These are phyloP conservation scores for Leccinum subtestaceum DNA, from an alignment of 768 basidiomycete species.

Conservation along the genomic window DNA sequence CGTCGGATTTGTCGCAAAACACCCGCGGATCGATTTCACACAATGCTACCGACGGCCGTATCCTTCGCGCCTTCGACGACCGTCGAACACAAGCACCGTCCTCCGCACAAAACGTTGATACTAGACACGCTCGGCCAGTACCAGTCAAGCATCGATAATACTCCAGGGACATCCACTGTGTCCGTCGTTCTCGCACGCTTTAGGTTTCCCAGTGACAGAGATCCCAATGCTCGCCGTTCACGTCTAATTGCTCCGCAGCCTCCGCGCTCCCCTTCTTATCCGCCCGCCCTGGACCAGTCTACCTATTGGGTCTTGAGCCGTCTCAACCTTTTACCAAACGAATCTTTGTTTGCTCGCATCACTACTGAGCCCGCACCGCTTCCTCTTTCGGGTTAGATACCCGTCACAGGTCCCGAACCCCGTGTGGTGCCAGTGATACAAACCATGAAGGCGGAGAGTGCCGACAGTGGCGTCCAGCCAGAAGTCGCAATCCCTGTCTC, in stretches of 20 bases:
- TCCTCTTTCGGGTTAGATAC: background rate
- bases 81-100: background rate
- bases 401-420: background rate
- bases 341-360: background rate
- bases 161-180: background rate
- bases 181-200: constrained; percentile 1
- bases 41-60: background rate
- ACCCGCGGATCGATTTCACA: constrained; percentile 11
- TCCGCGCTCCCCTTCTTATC: background rate
- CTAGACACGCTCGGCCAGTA: background rate
- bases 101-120: background rate
- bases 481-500: background rate
- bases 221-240: background rate
- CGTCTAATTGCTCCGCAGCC: background rate
- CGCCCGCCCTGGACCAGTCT: background rate
- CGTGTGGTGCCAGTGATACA: background rate
- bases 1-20: background rate
- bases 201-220: background rate
- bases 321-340: background rate
- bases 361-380: background rate
- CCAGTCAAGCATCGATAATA: background rate
- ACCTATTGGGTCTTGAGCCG: background rate
- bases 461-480: background rate
- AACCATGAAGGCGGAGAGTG: background rate
- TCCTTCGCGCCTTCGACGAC: background rate